These are phyloP conservation scores for Chaetothyriales sp. DNA, from an alignment of 2,329 filamentous ascomycete genomes.

Conservation along the genomic window DNA sequence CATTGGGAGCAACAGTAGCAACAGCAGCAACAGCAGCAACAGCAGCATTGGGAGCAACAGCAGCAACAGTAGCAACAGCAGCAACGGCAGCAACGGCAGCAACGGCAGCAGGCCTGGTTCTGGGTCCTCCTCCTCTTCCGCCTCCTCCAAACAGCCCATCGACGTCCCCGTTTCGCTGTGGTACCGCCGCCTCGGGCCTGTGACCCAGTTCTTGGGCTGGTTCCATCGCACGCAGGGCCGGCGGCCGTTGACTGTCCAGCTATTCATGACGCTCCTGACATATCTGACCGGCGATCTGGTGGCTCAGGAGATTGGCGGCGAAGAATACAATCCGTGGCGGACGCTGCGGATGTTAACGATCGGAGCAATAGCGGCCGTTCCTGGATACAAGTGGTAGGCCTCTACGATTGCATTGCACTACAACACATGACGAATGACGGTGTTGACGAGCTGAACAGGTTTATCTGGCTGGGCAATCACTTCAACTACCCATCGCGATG, in stretches of 20 bases:
- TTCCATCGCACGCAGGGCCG: constrained; percentile 48
- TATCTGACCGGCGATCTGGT: constrained; percentile 44
- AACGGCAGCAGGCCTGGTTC: background rate
- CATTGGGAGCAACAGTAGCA: too few species aligned
- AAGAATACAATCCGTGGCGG: constrained; percentile 52
- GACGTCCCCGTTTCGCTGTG: constrained; percentile 16
- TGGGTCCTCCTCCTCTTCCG: too few species aligned
- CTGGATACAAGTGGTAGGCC: constrained; percentile 70
- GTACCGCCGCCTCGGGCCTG: constrained; percentile 18
- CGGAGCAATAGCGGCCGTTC: constrained; percentile 59
- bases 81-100: background rate
- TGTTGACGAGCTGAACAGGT: constrained; percentile 37
- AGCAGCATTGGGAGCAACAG: too few species aligned
- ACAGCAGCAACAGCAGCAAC: background rate
- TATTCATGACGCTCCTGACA: constrained; percentile 61
- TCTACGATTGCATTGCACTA: background rate
- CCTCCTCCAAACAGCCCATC: constrained; percentile 6
- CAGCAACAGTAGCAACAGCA: background rate
- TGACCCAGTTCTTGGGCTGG: constrained; percentile 18
- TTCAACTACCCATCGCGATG: constrained; percentile 72
- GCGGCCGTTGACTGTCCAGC: constrained; percentile 65
- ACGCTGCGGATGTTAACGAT: constrained; percentile 62
- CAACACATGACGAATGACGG: background rate
- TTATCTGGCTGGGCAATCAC: constrained; percentile 61
- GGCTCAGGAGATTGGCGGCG: constrained; percentile 21